These are phyloP conservation scores for Penicillium robsamsonii DNA, from an alignment of 495 filamentous ascomycete genomes.

Conservation along the genomic window DNA sequence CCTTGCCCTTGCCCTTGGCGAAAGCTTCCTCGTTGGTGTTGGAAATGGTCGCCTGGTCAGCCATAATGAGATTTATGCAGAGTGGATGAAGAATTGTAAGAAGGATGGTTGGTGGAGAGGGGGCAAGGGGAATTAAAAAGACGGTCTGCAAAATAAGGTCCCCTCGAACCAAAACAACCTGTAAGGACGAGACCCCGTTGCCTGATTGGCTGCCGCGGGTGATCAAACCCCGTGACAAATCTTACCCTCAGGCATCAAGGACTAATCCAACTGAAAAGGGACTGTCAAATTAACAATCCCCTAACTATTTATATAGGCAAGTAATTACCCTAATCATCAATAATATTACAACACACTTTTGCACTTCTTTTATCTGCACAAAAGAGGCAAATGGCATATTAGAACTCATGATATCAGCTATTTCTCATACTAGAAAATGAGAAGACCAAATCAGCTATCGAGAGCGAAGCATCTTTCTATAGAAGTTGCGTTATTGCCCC, in stretches of 20 bases:
- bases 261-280: neutral
- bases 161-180: slow-evolving; percentile 30
- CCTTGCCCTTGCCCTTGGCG: slow-evolving; percentile 61
- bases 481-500: slow-evolving; percentile 46
- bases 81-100: slow-evolving; percentile 7
- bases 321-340: neutral
- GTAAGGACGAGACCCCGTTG: slow-evolving; percentile 26
- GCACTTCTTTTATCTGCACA: neutral
- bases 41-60: slow-evolving; percentile 37
- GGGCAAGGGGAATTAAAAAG: slow-evolving; percentile 22
- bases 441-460: slow-evolving; percentile 14
- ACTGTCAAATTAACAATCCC: neutral
- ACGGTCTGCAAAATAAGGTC: slow-evolving; percentile 30
- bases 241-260: slow-evolving; percentile 18
- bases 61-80: slow-evolving; percentile 31
- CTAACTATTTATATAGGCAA: neutral
- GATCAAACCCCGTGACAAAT: slow-evolving; percentile 21
- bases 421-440: neutral
- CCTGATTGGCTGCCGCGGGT: slow-evolving; percentile 21
- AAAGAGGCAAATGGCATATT: neutral
- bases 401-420: too few relatives aligned
- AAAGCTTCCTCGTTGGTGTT: slow-evolving; percentile 39
- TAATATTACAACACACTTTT: neutral
- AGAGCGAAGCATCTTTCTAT: slow-evolving; percentile 39
- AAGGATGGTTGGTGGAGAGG: slow-evolving; percentile 8